Conservation (phyloP, 1,284 basidiomycete genomes). For the Ceraceosorus guamensis region DNA sequence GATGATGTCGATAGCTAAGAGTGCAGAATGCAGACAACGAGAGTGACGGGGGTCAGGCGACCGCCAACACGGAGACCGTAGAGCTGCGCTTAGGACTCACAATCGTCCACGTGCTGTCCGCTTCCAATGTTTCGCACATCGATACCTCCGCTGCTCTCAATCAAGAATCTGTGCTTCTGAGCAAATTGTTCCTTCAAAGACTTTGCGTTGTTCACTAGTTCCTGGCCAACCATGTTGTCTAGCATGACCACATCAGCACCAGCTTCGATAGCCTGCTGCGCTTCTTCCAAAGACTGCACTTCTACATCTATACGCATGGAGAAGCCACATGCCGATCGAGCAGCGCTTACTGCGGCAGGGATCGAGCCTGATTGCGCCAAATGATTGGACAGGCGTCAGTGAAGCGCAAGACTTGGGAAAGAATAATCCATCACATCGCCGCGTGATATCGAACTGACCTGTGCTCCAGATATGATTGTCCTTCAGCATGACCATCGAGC, state of each 20-base stretch:
- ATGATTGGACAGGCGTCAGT: constrained; percentile 90
- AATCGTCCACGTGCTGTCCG: constrained; percentile 35
- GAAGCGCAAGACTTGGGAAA: constrained; percentile 61
- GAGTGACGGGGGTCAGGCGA: neutral
- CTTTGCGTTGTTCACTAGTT: constrained; percentile 30
- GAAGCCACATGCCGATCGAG: constrained; percentile 84
- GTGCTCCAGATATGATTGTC: constrained; percentile 99
- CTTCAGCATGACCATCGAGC: constrained; percentile 99
- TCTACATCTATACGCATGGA: constrained; percentile 89
- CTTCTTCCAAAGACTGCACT: constrained; percentile 78
- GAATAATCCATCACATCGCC: neutral
- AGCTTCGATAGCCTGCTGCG: constrained; percentile 88
- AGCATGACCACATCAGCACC: constrained; percentile 98
- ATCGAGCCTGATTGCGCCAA: constrained; percentile 83
- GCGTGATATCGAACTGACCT: constrained; percentile 53
- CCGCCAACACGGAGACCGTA: neutral
- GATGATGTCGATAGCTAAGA: constrained; percentile 43
- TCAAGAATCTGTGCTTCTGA: constrained; percentile 20
- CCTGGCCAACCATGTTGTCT: constrained; percentile 54
- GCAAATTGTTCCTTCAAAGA: constrained; percentile 15
- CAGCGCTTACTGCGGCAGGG: constrained; percentile 73
- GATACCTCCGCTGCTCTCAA: constrained; percentile 44
- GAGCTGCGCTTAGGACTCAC: constrained; percentile 8
- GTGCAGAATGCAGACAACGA: neutral
- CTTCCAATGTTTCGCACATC: constrained; percentile 32